These are phyloP conservation scores for Solanum hybrid DNA, from an alignment of 305 asterid genomes.

Conservation along the genomic window DNA sequence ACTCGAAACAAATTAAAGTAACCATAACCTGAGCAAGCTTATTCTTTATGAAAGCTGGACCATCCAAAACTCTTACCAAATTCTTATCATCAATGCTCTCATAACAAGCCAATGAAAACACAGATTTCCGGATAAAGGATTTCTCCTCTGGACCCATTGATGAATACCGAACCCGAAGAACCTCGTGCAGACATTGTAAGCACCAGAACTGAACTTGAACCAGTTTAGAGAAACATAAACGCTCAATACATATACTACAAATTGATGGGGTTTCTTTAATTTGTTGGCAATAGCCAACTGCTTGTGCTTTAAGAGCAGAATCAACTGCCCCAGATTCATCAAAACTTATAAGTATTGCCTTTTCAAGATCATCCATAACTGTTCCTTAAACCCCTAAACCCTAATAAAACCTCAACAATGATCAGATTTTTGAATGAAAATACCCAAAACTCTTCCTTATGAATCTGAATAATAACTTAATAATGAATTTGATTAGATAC, in stretches of 20 bases:
- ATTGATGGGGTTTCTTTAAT: constrained; percentile 62
- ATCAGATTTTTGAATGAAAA: not conserved
- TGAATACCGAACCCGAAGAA: constrained; percentile 43
- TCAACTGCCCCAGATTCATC: constrained; percentile 71
- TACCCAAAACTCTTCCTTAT: not conserved
- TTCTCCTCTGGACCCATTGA: constrained; percentile 65
- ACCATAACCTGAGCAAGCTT: constrained; percentile 93
- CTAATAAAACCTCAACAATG: constrained; percentile 5
- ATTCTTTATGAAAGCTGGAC: constrained; percentile 75
- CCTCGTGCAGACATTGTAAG: constrained; percentile 75
- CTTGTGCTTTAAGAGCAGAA: constrained; percentile 60
- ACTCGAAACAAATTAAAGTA: constrained; percentile 65
- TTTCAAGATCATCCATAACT: constrained; percentile 87
- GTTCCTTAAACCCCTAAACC: constrained; percentile 32
- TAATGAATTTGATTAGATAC: not conserved
- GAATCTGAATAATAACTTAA: constrained; percentile 1
- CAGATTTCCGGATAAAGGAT: constrained; percentile 57
- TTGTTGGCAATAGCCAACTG: constrained; percentile 59
- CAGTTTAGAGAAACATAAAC: constrained; percentile 44
- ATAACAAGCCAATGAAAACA: constrained; percentile 60
- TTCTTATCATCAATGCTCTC: constrained; percentile 42
- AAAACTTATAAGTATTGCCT: constrained; percentile 79
- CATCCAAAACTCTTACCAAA: constrained; percentile 46
- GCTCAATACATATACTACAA: constrained; percentile 70
- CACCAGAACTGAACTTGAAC: constrained; percentile 96